Percentiles rank a stretch among this genome's conserved stretches.
phyloP scores from a whole-genome alignment of 352 stramenopile species.

The Pythium sp. region DNA sequence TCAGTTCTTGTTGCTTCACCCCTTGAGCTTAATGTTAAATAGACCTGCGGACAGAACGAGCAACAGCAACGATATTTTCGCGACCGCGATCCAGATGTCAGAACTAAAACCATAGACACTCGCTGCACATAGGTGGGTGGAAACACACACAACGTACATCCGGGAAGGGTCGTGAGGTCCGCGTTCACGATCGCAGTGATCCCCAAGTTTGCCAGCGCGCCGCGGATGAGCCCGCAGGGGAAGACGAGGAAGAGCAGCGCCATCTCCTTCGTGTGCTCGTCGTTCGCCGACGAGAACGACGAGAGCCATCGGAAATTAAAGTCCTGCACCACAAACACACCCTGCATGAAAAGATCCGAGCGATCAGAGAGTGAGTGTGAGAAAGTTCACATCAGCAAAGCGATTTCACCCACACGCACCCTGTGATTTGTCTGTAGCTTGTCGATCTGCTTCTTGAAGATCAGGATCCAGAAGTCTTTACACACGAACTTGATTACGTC shows the following conservation, averaged over 20 bases:
- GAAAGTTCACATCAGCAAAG: background rate
- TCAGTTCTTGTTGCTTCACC: slow-evolving; percentile 23
- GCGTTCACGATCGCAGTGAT: slow-evolving; percentile 94
- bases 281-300: slow-evolving; percentile 70
- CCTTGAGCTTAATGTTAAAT: slow-evolving; percentile 92
- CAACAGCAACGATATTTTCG: background rate
- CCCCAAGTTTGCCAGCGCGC: slow-evolving; percentile 93
- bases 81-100: background rate
- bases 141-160: slow-evolving; percentile 63
- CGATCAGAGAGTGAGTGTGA: background rate
- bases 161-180: slow-evolving; percentile 90
- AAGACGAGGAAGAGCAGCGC: slow-evolving; percentile 94
- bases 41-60: slow-evolving; percentile 45
- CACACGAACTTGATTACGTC: slow-evolving; percentile 98
- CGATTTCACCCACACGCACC: slow-evolving; percentile 39
- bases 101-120: background rate
- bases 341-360: slow-evolving; percentile 22
- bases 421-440: slow-evolving; percentile 98
- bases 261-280: slow-evolving; percentile 88
- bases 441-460: slow-evolving; percentile 98
- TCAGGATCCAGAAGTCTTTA: slow-evolving; percentile 97
- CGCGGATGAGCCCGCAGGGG: slow-evolving; percentile 94
- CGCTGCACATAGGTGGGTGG: background rate
- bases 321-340: slow-evolving; percentile 95
- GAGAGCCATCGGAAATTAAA: slow-evolving; percentile 92